These are phyloP conservation scores for Gamarada debralockiae DNA, from an alignment of 495 filamentous ascomycete species.

Conservation along the genomic window DNA sequence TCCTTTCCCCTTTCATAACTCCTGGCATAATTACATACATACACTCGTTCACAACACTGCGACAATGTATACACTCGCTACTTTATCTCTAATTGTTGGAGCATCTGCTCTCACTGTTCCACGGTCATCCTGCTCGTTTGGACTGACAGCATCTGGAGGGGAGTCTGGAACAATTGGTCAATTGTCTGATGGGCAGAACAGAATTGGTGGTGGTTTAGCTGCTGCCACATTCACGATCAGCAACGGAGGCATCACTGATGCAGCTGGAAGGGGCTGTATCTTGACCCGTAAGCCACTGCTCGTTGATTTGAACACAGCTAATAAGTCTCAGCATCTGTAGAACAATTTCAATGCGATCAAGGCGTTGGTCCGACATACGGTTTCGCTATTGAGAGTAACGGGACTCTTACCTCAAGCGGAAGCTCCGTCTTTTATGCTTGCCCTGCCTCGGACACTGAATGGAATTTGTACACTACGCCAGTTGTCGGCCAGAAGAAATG, in stretches of 20 bases:
- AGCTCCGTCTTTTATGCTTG: slow-evolving; percentile 50
- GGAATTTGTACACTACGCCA: slow-evolving; percentile 49
- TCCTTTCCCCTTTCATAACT: too few relatives aligned
- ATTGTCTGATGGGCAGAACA: slow-evolving; percentile 50
- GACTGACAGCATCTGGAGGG: slow-evolving; percentile 40
- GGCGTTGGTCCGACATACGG: slow-evolving; percentile 41
- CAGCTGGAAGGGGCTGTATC: slow-evolving; percentile 51
- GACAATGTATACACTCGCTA: slow-evolving; percentile 6
- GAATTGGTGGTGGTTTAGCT: slow-evolving; percentile 40
- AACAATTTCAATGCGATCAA: slow-evolving; percentile 63
- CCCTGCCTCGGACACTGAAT: slow-evolving; percentile 42
- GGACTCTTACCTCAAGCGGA: slow-evolving; percentile 40
- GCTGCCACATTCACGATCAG: slow-evolving; percentile 42
- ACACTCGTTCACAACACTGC: slow-evolving; percentile 1
- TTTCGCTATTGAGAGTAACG: slow-evolving; percentile 47
- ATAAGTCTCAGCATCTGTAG: slow-evolving; percentile 36
- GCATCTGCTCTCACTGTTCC: slow-evolving; percentile 11
- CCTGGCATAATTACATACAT: too few relatives aligned
- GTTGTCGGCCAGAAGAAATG: slow-evolving; percentile 40
- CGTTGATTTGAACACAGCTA: slow-evolving; percentile 10
- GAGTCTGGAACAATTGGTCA: slow-evolving; percentile 46
- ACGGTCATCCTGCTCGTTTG: slow-evolving; percentile 44
- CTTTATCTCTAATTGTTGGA: slow-evolving; percentile 6
- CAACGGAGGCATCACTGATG: slow-evolving; percentile 48
- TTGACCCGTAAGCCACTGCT: slow-evolving; percentile 43